phyloP scores from a whole-genome alignment of 2,329 filamentous ascomycete genomes.

The Calonectria crousiana region DNA sequence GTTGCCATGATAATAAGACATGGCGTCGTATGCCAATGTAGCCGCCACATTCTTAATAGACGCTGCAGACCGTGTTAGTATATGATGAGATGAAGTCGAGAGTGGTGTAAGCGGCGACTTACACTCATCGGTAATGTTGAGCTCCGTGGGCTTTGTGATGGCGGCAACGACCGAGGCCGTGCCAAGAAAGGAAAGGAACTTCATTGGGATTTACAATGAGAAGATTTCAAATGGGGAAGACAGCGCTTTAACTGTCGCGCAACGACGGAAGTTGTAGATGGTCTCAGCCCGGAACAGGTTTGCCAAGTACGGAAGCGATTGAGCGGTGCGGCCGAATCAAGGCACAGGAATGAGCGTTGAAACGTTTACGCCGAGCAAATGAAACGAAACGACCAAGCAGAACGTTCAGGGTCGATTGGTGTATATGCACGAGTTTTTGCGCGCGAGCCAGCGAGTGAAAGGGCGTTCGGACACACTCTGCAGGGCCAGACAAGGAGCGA shows the following conservation, averaged over 20 bases:
- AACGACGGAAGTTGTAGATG: not conserved
- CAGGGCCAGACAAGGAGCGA: not conserved
- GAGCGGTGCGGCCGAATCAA: not conserved
- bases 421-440: not conserved
- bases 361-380: not conserved
- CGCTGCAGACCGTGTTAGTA: slow-evolving; percentile 52
- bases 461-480: not conserved
- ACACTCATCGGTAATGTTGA: slow-evolving; percentile 37
- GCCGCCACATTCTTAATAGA: slow-evolving; percentile 73
- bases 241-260: not conserved
- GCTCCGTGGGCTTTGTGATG: slow-evolving; percentile 5
- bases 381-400: not conserved
- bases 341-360: not conserved
- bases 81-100: not conserved
- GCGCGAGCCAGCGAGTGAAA: not conserved
- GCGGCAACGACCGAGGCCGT: slow-evolving; percentile 16
- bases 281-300: not conserved
- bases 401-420: not conserved
- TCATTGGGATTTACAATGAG: slow-evolving; percentile 12
- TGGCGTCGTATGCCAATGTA: slow-evolving; percentile 70
- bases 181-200: slow-evolving; percentile 19
- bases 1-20: slow-evolving; percentile 75
- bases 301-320: not conserved
- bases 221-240: not conserved
- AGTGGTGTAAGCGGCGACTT: not conserved